A percentile compares a stretch with the other conserved stretches of the same genome.
Conservation (phyloP, 495 filamentous ascomycete species). For the Chaetomidium leptoderma region DNA sequence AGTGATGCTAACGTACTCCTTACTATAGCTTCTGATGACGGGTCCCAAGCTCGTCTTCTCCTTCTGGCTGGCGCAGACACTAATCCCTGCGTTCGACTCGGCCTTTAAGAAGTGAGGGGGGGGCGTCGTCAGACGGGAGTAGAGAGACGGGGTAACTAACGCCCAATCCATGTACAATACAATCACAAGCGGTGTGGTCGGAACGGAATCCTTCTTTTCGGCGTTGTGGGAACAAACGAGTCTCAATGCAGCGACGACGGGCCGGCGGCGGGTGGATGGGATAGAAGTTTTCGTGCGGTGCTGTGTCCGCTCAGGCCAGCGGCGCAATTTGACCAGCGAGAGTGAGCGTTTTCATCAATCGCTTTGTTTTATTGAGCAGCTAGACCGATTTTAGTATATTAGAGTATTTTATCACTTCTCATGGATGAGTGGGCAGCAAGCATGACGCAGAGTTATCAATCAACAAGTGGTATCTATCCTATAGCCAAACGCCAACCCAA, state of each 20-base stretch:
- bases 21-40: constrained; percentile 80
- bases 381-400: constrained; percentile 1
- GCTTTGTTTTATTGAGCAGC: neutral
- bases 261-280: constrained; percentile 12
- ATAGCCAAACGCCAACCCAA: neutral
- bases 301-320: constrained; percentile 1
- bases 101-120: constrained; percentile 19
- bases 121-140: too few relatives aligned
- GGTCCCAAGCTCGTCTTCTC: constrained; percentile 98
- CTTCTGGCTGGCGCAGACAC: constrained; percentile 96
- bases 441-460: too few relatives aligned
- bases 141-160: neutral
- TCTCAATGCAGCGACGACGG: constrained; percentile 14
- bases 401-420: constrained; percentile 11
- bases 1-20: constrained; percentile 50
- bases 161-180: constrained; percentile 5
- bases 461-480: neutral
- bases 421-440: neutral
- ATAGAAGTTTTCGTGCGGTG: neutral
- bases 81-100: constrained; percentile 62
- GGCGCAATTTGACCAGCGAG: constrained; percentile 6
- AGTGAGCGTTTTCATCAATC: neutral
- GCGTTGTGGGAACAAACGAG: constrained; percentile 13
- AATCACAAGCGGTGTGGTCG: constrained; percentile 5
- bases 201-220: constrained; percentile 10